phyloP scores from a whole-genome alignment of 1,139 yeast genomes.

The Schizosaccharomyces versatilis region DNA sequence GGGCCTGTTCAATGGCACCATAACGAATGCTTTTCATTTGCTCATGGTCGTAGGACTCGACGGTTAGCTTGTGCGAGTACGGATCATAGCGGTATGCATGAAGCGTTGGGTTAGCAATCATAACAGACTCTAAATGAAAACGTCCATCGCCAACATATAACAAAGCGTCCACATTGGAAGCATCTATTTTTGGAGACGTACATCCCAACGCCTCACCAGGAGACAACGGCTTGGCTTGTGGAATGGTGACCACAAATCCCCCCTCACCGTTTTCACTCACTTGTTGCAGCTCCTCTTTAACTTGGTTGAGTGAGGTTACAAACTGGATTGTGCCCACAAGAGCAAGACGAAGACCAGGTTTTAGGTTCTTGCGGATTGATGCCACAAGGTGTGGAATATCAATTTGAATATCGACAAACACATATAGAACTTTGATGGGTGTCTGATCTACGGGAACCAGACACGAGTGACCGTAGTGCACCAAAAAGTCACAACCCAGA shows the following conservation, averaged over 20 bases:
- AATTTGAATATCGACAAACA: slow-evolving; percentile 83
- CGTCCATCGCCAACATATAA: slow-evolving; percentile 90
- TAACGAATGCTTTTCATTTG: slow-evolving; percentile 56
- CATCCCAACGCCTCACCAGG: slow-evolving; percentile 95
- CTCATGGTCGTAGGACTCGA: slow-evolving; percentile 68
- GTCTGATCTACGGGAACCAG: slow-evolving; percentile 88
- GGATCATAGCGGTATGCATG: slow-evolving; percentile 93
- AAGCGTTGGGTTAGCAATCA: slow-evolving; percentile 87
- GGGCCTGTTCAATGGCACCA: slow-evolving; percentile 46
- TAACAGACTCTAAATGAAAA: slow-evolving; percentile 82
- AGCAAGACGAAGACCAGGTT: slow-evolving; percentile 38
- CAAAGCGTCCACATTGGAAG: slow-evolving; percentile 48
- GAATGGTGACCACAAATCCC: slow-evolving; percentile 35
- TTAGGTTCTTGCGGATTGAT: slow-evolving; percentile 53
- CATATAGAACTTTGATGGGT: slow-evolving; percentile 66
- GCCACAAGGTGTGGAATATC: slow-evolving; percentile 63
- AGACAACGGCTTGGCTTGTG: slow-evolving; percentile 80
- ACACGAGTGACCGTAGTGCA: slow-evolving; percentile 95
- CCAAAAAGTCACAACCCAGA: slow-evolving; percentile 76
- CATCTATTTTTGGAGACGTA: slow-evolving; percentile 62
- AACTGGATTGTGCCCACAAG: slow-evolving; percentile 91
- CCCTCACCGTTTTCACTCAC: slow-evolving; percentile 6
- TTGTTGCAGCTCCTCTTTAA: slow-evolving; percentile 29
- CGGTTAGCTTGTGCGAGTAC: slow-evolving; percentile 69
- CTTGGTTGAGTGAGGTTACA: slow-evolving; percentile 76